Evolutionary conservation across 2,329 filamentous ascomycete species (phyloP).

Genomic region (Xylaria digitata): DNA sequence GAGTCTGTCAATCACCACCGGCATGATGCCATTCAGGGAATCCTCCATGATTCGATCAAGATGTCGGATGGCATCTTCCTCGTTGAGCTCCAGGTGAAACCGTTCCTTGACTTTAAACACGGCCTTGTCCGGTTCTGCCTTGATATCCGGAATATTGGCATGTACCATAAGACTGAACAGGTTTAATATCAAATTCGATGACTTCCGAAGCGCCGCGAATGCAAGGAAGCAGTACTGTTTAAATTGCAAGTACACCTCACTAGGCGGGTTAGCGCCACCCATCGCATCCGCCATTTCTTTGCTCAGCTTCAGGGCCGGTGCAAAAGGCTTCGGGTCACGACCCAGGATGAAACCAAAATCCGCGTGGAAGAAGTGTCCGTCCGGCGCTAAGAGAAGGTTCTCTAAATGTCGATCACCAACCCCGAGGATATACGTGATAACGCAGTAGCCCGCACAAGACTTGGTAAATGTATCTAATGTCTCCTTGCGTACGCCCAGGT

Average conservation of each 20-base stretch:
- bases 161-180: constrained; percentile 97
- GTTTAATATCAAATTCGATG: constrained; percentile 90
- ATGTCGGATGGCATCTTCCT: constrained; percentile 90
- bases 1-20: constrained; percentile 92
- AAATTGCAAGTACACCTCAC: constrained; percentile 84
- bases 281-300: constrained; percentile 99
- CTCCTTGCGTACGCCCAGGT: constrained; percentile 89
- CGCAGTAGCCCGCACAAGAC: constrained; percentile 96
- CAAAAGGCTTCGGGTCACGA: constrained; percentile 96
- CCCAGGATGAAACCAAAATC: constrained; percentile 99
- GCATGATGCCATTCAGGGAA: constrained; percentile 87
- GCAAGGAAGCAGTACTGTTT: constrained; percentile 97
- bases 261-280: constrained; percentile 78
- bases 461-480: constrained; percentile 95
- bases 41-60: constrained; percentile 93
- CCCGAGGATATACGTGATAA: constrained; percentile 97
- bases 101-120: constrained; percentile 95
- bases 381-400: constrained; percentile 89
- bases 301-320: constrained; percentile 94
- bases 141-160: constrained; percentile 95
- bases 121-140: constrained; percentile 90
- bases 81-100: constrained; percentile 89
- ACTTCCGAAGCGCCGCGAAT: constrained; percentile 90
- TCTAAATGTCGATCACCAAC: constrained; percentile 96
- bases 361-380: constrained; percentile 96